Conservation (phyloP, 345 rosid genomes). For the Lenwebbia sp. region DNA sequence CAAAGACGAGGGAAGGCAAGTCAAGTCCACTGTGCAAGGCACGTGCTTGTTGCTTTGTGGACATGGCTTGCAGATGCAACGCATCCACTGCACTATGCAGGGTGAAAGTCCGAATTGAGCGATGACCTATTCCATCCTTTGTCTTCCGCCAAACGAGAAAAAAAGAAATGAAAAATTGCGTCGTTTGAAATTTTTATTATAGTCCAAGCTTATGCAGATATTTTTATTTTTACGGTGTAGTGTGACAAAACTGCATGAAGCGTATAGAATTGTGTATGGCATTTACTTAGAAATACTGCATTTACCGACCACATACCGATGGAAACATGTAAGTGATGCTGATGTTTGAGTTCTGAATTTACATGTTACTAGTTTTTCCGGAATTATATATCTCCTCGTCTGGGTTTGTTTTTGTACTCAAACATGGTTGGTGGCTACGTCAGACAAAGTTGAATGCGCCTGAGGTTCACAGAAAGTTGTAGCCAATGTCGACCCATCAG, state of each 20-base stretch:
- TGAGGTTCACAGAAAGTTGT: rapidly evolving
- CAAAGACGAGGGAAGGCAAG: too few relatives aligned
- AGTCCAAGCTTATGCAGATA: neutral
- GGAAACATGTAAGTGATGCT: neutral
- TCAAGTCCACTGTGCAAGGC: neutral
- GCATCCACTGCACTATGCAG: neutral
- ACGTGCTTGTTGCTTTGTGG: neutral
- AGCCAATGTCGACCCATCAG: too few relatives aligned
- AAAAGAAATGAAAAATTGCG: too few relatives aligned
- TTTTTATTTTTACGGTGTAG: neutral
- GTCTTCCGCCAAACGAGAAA: too few relatives aligned
- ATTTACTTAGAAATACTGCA: too few relatives aligned
- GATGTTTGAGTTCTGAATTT: neutral
- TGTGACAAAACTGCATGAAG: neutral
- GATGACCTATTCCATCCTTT: too few relatives aligned
- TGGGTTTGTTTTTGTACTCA: neutral
- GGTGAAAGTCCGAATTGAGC: too few relatives aligned
- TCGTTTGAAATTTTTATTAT: too few relatives aligned
- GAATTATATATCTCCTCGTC: neutral
- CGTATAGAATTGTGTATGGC: neutral
- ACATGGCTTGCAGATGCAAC: neutral
- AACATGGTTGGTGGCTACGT: neutral
- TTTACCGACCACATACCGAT: too few relatives aligned
- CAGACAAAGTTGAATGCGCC: rapidly evolving
- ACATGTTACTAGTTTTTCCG: neutral